Conservation (phyloP, 148 eudicot genomes). For the Suaeda aralocaspica region DNA sequence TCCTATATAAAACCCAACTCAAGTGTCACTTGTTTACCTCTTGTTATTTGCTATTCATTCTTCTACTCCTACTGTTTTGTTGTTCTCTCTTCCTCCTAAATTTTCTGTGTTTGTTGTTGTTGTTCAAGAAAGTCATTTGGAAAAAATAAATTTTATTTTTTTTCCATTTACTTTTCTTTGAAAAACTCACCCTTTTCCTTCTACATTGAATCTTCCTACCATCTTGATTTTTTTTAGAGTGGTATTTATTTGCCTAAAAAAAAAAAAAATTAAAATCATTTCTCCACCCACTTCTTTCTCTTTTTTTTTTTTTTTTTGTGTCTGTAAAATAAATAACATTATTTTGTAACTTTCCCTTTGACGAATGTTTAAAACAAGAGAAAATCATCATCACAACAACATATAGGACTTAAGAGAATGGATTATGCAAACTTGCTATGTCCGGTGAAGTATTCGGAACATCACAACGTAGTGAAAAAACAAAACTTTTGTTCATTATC, state of each 20-base stretch:
- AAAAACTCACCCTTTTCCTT: background rate
- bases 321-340: too few species aligned
- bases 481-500: background rate
- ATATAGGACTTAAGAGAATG: background rate
- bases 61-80: background rate
- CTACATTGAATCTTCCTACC: constrained; percentile 22
- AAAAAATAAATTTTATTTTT: background rate
- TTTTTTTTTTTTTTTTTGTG: too few species aligned
- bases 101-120: background rate
- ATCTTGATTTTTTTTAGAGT: constrained; percentile 14
- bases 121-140: background rate
- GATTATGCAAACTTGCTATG: constrained; percentile 38
- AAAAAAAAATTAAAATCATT: too few species aligned
- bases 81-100: background rate
- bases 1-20: constrained; percentile 34
- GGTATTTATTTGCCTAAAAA: background rate
- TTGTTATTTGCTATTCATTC: background rate
- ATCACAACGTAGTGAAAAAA: constrained; percentile 31
- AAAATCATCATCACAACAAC: background rate
- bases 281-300: too few species aligned
- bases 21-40: background rate
- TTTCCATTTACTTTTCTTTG: too few species aligned
- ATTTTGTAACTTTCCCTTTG: too few species aligned
- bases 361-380: background rate
- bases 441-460: constrained; percentile 63